Percentiles rank a stretch among this genome's conserved stretches.
Conservation (phyloP, 495 filamentous ascomycete genomes). For the Neohortaea acidophila region DNA sequence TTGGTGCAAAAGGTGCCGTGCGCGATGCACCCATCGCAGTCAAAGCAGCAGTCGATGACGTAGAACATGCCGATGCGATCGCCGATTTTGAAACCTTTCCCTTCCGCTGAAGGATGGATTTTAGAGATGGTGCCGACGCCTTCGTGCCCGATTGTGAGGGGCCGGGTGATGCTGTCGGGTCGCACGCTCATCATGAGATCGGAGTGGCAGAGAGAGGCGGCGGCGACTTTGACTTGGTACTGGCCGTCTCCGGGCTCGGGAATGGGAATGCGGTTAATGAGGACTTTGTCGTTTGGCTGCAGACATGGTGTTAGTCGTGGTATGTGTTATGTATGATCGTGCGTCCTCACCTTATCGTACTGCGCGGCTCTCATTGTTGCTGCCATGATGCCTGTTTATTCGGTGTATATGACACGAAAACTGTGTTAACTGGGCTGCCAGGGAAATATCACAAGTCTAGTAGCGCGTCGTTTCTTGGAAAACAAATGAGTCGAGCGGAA, state of each 20-base stretch:
- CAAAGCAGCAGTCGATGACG: slow-evolving; percentile 20
- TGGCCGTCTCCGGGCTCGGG: slow-evolving; percentile 22
- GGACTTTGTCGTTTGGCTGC: slow-evolving; percentile 17
- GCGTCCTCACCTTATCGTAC: not conserved
- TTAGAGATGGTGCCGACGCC: slow-evolving; percentile 14
- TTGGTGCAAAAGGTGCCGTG: slow-evolving; percentile 6
- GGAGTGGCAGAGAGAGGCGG: slow-evolving; percentile 27
- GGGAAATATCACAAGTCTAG: too few relatives aligned
- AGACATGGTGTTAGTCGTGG: too few relatives aligned
- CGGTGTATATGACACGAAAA: too few relatives aligned
- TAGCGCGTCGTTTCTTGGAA: too few relatives aligned
- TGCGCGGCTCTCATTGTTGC: slow-evolving; percentile 4
- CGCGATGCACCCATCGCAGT: slow-evolving; percentile 14
- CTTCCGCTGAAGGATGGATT: slow-evolving; percentile 7
- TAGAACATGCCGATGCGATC: slow-evolving; percentile 20
- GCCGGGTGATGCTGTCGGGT: slow-evolving; percentile 5
- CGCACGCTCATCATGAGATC: slow-evolving; percentile 21
- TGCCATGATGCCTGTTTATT: too few relatives aligned
- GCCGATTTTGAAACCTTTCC: slow-evolving; percentile 16
- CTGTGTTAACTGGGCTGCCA: too few relatives aligned
- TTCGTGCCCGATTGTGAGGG: slow-evolving; percentile 16
- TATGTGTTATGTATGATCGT: not conserved
- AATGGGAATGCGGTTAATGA: slow-evolving; percentile 25
- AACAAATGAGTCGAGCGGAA: too few relatives aligned
- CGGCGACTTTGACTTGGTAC: slow-evolving; percentile 26